Conservation (phyloP, 1,284 basidiomycete genomes). For the Leccinum pachyderme region DNA sequence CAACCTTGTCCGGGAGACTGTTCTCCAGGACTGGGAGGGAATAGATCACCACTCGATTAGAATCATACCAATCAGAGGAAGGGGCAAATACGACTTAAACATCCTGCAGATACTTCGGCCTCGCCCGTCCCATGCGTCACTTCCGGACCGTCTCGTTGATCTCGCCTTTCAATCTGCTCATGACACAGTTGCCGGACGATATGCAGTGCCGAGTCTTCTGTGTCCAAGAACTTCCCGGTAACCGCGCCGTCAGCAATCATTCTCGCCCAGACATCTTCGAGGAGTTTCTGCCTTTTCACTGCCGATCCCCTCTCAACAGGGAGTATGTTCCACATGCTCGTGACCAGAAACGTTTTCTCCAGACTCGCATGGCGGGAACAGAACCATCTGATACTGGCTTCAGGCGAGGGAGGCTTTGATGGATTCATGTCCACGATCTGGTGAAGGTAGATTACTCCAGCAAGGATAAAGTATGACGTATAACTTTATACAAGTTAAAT, state of each 20-base stretch:
- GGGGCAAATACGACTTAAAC: not conserved
- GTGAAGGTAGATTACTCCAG: slow-evolving; percentile 7
- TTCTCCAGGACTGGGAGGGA: not conserved
- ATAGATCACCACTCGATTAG: not conserved
- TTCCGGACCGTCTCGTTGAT: not conserved
- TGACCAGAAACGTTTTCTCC: slow-evolving; percentile 4
- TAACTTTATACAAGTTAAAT: not conserved
- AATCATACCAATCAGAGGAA: not conserved
- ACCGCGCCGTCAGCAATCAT: not conserved
- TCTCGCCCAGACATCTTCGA: not conserved
- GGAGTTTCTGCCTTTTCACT: not conserved
- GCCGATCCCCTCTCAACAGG: not conserved
- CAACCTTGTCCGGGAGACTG: not conserved
- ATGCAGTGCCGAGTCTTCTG: not conserved
- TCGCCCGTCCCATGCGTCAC: not conserved
- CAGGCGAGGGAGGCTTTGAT: not conserved
- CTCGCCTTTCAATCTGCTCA: too few species aligned
- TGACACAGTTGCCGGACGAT: not conserved
- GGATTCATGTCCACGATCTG: slow-evolving; percentile 4
- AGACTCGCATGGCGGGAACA: not conserved
- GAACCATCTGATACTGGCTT: not conserved
- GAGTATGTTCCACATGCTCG: slow-evolving; percentile 11
- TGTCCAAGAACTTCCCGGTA: not conserved
- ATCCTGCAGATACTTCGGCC: not conserved
- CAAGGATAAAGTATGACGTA: not conserved